phyloP scores from a whole-genome alignment of 2,329 filamentous ascomycete genomes.

The Epichloe bromicola region DNA sequence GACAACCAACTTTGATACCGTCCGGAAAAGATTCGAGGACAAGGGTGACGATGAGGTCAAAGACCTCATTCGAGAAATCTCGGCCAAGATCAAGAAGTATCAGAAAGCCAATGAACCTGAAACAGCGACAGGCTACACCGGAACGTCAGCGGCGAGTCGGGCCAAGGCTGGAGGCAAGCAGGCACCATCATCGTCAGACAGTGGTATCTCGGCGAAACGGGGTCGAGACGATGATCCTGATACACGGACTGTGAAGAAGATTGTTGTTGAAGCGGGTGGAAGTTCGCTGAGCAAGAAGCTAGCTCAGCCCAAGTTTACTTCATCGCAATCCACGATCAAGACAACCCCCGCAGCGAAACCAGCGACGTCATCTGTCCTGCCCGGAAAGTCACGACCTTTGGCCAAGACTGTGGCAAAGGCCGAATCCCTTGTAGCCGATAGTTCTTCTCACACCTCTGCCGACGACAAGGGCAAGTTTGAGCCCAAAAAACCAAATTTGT shows the following conservation, averaged over 20 bases:
- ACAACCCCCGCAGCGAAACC: slow-evolving; percentile 17
- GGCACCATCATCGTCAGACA: slow-evolving; percentile 8
- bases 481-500: slow-evolving; percentile 10
- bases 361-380: slow-evolving; percentile 24
- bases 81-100: slow-evolving; percentile 32
- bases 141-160: slow-evolving; percentile 26
- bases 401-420: slow-evolving; percentile 29
- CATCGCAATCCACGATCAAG: slow-evolving; percentile 17
- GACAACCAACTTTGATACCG: slow-evolving; percentile 52
- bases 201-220: slow-evolving; percentile 21
- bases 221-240: slow-evolving; percentile 28
- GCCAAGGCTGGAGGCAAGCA: slow-evolving; percentile 21
- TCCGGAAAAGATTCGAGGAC: slow-evolving; percentile 49
- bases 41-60: slow-evolving; percentile 52
- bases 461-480: slow-evolving; percentile 22
- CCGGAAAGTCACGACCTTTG: slow-evolving; percentile 34
- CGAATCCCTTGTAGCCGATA: slow-evolving; percentile 16
- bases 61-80: slow-evolving; percentile 44
- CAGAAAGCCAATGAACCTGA: slow-evolving; percentile 21
- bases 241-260: slow-evolving; percentile 27
- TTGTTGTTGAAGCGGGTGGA: slow-evolving; percentile 26
- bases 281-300: slow-evolving; percentile 27
- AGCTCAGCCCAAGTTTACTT: slow-evolving; percentile 20
- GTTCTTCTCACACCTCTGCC: slow-evolving; percentile 11
- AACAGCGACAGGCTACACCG: slow-evolving; percentile 23